Base-by-base conservation (phyloP, 2,329 filamentous ascomycete genomes). In the Hypoxylon sp. region DNA sequence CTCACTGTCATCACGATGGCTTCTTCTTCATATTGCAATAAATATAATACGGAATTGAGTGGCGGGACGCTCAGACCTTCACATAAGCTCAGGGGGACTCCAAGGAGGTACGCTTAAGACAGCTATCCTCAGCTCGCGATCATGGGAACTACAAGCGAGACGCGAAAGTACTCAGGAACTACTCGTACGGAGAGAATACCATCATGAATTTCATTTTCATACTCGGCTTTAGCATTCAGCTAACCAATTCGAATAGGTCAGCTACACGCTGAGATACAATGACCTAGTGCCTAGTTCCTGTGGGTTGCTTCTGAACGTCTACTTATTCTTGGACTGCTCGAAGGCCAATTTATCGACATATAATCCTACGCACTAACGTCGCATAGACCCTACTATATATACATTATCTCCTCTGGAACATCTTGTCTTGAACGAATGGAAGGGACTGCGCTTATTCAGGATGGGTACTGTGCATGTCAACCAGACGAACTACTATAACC, bases 351-450 rank as follows among this genome's bases (percentile, higher is more conserved):
- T 19, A 15, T 37, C 29, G 37, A 21, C 29, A 42, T 13, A 35
- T 8, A 29, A 24, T 32, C 53, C 27, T 46, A 32, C 42, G 29
- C 21, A 56, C 39, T 32, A 56, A n/a, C 53, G 39, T 56, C 47
- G 54, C 39, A 56, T 56, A 47, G 7, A 47, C 54, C 54, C 54
- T 47, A 42, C 42, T 47, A 46, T 7, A 37, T 42, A 42, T 47
- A 46, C n/a, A 47, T 35, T 47, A 21, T 10, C 19, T n/a, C 24
- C 21, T 31, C 2, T 2, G 10, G 13, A 19, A n/a, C 46, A 56
- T 35, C 27, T 27, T 21, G 17, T 2, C n/a, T 56, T 56, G 27
- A 5, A 32, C 53, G 15, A 21, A 35, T 31, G 17, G 39, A 39
- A 29, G 24, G 21, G 31, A 8, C 8, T 19, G 42, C 46, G 54